phyloP scores from a whole-genome alignment of 345 rosid species.

The Brassica juncea region DNA sequence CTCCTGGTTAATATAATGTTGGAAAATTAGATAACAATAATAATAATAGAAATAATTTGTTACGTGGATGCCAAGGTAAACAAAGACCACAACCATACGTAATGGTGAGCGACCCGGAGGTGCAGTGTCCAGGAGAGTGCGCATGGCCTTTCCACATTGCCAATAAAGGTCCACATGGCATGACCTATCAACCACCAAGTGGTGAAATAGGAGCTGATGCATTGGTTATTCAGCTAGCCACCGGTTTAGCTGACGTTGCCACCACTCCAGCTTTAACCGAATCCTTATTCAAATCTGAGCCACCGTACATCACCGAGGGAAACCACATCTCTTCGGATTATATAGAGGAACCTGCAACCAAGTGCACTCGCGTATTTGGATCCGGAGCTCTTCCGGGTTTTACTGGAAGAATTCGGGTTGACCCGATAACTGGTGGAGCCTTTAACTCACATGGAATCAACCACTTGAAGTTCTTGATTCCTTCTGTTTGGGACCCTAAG shows the following conservation, averaged over 20 bases:
- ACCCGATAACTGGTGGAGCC: conserved; percentile 51
- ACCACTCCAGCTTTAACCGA: conserved; percentile 52
- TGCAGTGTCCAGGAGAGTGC: conserved; percentile 66
- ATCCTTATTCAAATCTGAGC: conserved; percentile 26
- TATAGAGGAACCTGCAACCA: conserved; percentile 42
- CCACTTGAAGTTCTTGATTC: conserved; percentile 64
- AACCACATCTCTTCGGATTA: background rate
- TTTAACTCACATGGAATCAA: conserved; percentile 57
- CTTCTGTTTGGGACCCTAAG: conserved; percentile 63
- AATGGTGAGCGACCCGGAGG: conserved; percentile 61
- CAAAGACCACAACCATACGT: conserved; percentile 44
- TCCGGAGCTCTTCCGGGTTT: conserved; percentile 53
- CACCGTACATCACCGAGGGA: background rate
- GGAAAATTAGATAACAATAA: too few species aligned
- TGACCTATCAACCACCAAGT: conserved; percentile 55
- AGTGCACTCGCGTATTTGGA: conserved; percentile 59
- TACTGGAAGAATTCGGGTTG: conserved; percentile 48
- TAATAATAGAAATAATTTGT: background rate
- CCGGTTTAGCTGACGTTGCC: conserved; percentile 52
- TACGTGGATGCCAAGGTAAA: conserved; percentile 23
- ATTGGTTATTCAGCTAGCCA: conserved; percentile 59
- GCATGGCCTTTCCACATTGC: conserved; percentile 69
- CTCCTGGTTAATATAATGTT: background rate
- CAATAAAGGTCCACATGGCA: conserved; percentile 46
- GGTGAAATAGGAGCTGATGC: conserved; percentile 64